Evolutionary conservation across 169 alveolate genomes (phyloP), one percentile per base, ranked within the genome.

Genomic region (Plasmodium yoelii): DNA sequence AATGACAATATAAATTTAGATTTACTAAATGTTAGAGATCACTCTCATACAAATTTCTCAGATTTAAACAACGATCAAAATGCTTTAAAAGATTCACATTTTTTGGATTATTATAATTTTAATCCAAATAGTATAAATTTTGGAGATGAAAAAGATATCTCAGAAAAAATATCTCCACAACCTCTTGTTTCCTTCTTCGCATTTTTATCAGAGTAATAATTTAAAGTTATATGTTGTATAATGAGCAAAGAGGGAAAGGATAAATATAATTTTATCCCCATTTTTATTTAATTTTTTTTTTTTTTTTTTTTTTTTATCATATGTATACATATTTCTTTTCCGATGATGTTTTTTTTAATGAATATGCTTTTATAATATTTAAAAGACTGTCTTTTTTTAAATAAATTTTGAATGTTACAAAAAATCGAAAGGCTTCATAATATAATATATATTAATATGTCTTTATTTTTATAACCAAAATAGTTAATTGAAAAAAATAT

Each of bases 161-260:
- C 57, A 2, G 88, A 75, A 47, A 75, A 75, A 63, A 18, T 63
- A 46, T 39, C 73, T 9, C 19, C 88, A 53, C 88, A 75, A 51
- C 88, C 73, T 5, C 56, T 75, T 49, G 39, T 75, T n/a, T 75
- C 88, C 44, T 75, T 75, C 57, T 75, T 75, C 46, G 61, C 88
- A 4, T 75, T 75, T 19, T 56, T 75, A 44, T 75, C 88, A 8
- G 88, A 75, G 34, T 75, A 44, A 34, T 34, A 34, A 34, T 34
- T 34, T 34, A 34, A 34, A 34, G 42, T 34, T 3, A 34, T 34
- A 34, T 34, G 42, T 34, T 34, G 42, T 34, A 34, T 34, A 34
- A 34, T 34, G 42, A 3, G 42, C 42, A 34, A 0, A 34, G 5
- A 34, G 6, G 7, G 42, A 34, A 34, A 34, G 42, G 2, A 28